These are phyloP conservation scores for Wallacemonas collosoma DNA, from an alignment of 208 protist species.

Conservation along the genomic window DNA sequence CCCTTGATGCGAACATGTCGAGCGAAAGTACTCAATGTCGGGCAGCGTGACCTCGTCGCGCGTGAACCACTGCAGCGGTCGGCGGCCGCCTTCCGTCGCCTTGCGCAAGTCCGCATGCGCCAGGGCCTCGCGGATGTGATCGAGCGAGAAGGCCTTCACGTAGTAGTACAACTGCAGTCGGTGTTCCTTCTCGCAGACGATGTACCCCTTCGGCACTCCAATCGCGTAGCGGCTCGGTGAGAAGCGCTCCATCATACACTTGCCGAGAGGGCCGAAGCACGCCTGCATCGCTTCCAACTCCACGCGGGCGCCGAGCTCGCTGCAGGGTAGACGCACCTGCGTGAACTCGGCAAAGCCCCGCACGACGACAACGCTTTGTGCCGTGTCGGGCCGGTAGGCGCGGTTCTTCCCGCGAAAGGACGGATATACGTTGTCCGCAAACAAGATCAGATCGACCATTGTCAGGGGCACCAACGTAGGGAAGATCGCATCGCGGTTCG, in stretches of 20 bases:
- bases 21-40: constrained; percentile 22
- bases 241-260: constrained; percentile 20
- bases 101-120: constrained; percentile 12
- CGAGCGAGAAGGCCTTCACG: constrained; percentile 18
- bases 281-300: constrained; percentile 39
- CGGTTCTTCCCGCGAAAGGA: constrained; percentile 19
- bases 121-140: constrained; percentile 21
- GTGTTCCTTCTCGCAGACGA: constrained; percentile 25
- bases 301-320: constrained; percentile 34
- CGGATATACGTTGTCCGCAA: constrained; percentile 26
- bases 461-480: constrained; percentile 28
- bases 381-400: constrained; percentile 10
- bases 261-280: constrained; percentile 29
- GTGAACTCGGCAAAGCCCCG: constrained; percentile 31
- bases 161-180: constrained; percentile 34
- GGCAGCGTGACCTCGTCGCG: constrained; percentile 26
- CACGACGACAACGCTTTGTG: constrained; percentile 25
- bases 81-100: constrained; percentile 3
- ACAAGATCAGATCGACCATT: constrained; percentile 35
- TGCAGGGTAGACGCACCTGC: constrained; percentile 24
- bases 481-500: constrained; percentile 14
- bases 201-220: constrained; percentile 37
- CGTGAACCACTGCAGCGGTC: constrained; percentile 22
- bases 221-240: constrained; percentile 23
- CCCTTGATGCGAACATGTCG: constrained; percentile 34